Percentiles rank a stretch among this genome's conserved stretches.
Evolutionary conservation across 163 green algal genomes (phyloP).

Genomic region (Chlamydomonas reinhardtii): DNA sequence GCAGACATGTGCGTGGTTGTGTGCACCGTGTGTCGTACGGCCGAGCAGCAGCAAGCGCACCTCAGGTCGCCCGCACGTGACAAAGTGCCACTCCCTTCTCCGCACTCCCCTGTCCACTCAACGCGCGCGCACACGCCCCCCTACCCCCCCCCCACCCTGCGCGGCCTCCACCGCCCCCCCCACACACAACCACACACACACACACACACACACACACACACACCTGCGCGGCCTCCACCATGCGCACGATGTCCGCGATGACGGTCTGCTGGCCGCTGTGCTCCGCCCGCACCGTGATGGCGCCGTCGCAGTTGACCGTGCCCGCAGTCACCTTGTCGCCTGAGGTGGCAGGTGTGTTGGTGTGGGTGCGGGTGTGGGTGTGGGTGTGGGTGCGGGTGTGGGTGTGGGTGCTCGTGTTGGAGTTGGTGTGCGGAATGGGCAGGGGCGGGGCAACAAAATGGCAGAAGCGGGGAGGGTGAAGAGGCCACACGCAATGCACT

Average conservation of each 20-base stretch:
- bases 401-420: too few species aligned
- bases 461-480: too few species aligned
- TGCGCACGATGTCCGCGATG: slow-evolving; percentile 93
- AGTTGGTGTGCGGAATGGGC: too few species aligned
- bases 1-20: too few species aligned
- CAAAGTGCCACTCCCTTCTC: too few species aligned
- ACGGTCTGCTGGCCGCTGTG: slow-evolving; percentile 91
- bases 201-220: neutral
- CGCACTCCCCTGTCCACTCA: too few species aligned
- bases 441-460: too few species aligned
- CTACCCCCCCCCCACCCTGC: neutral
- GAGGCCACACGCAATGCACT: too few species aligned
- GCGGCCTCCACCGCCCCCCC: neutral
- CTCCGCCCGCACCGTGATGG: slow-evolving; percentile 82
- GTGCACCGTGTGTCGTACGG: too few species aligned
- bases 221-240: slow-evolving; percentile 94
- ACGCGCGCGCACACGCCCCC: too few species aligned
- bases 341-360: slow-evolving; percentile 11
- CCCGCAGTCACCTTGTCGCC: slow-evolving; percentile 90
- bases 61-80: too few species aligned
- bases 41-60: too few species aligned
- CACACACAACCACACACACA: neutral
- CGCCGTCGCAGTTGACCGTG: slow-evolving; percentile 94
- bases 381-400: neutral
- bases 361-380: neutral